Evolutionary conservation across 176 grass and related monocot genomes (phyloP), one percentile per base, ranked within the genome.

Genomic region (Oryza glumipatula): DNA sequence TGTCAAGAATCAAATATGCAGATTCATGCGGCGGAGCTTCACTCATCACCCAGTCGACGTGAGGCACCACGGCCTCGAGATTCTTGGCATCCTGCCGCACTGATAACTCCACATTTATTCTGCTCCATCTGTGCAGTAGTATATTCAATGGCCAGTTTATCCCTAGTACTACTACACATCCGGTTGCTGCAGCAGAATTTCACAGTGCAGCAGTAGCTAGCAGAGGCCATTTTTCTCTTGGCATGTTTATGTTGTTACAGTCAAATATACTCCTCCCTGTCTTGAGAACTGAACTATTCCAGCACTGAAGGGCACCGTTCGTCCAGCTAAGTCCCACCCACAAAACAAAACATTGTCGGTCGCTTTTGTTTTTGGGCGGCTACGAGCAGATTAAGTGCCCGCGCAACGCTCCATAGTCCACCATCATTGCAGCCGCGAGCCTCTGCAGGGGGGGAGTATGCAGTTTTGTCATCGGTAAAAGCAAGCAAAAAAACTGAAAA

Each of bases 391-490:
- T 58, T 58, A 58, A n/a, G n/a, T n/a, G 10, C 6, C 2, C 51
- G 15, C 0, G 0, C 35, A 17, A 67, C 12, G 16, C 67, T 8
- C 41, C 17, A 14, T 17, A 3, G 28, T 11, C 39, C 68, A 54
- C 39, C 81, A 86, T 86, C 32, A 26, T 21, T 28, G 81, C 81
- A 47, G 11, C 78, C 76, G 87, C 75, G 52, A 67, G 80, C 4
- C 58, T 66, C 19, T 21, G 67, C 80, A 45, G 75, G 7, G 47
- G n/a, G n/a, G n/a, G n/a, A n/a, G 76, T 7, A 60, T 46, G 75
- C 80, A 46, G 81, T 73, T 72, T 88, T 88, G 80, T 78, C 80
- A 58, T 78, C 74, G 74, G 48, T 73, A 78, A 45, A 72, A 78
- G 39, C 0, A 16, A 30, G 28, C 13, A 30, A 5, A 5, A 48